Conservation (phyloP, 176 grass and related monocot species). For the Tuctoria greenei region DNA sequence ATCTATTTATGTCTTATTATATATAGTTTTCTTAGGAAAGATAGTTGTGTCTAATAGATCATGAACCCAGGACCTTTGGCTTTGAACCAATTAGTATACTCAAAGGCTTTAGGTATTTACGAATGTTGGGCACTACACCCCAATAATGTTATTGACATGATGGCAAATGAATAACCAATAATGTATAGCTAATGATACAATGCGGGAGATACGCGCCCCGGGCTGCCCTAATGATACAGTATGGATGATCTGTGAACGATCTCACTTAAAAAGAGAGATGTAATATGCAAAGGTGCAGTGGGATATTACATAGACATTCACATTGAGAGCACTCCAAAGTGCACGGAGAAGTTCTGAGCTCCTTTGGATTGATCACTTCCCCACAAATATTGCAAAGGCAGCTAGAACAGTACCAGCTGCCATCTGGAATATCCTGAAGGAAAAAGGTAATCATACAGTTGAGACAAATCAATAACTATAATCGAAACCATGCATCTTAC, state of each 20-base stretch:
- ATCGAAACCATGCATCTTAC: slow-evolving; percentile 15
- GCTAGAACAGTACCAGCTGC: slow-evolving; percentile 82
- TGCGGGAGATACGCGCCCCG: no score
- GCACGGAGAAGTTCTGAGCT: slow-evolving; percentile 29
- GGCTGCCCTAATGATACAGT: slow-evolving; percentile 14
- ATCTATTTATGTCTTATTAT: neutral
- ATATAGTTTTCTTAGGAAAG: no score
- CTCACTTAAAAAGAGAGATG: slow-evolving; percentile 15
- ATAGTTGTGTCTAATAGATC: neutral
- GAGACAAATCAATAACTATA: slow-evolving; percentile 3
- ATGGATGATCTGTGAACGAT: slow-evolving; percentile 20
- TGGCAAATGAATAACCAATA: slow-evolving; percentile 19
- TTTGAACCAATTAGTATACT: neutral
- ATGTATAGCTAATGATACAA: slow-evolving; percentile 3
- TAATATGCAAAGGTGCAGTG: slow-evolving; percentile 25
- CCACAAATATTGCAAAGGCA: slow-evolving; percentile 76
- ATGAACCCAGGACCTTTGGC: neutral
- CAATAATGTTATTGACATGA: neutral
- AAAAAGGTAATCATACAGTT: slow-evolving; percentile 21
- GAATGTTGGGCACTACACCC: neutral
- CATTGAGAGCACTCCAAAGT: slow-evolving; percentile 83
- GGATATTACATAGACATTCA: slow-evolving; percentile 67
- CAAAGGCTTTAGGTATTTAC: neutral
- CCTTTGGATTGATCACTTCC: slow-evolving; percentile 55
- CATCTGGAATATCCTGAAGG: slow-evolving; percentile 82